Evolutionary conservation across 2,329 filamentous ascomycete species (phyloP).

Genomic region (Cercospora zeae-maydis): DNA sequence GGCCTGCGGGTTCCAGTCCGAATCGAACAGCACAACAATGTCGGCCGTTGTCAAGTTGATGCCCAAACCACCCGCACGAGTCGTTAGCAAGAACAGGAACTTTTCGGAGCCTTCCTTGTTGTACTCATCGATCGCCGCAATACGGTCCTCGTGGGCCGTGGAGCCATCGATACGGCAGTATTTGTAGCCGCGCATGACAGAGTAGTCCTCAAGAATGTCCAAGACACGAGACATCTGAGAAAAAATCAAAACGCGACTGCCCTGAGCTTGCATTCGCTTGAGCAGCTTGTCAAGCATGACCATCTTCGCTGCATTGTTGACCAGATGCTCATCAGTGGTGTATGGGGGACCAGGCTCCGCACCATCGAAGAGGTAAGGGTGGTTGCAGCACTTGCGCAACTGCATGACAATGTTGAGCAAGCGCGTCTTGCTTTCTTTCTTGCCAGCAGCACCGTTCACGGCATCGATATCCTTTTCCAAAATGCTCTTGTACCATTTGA

Average conservation of each 20-base stretch:
- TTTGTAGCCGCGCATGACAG: conserved; percentile 88
- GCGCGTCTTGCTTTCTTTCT: conserved; percentile 94
- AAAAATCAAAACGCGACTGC: conserved; percentile 95
- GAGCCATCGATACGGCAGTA: conserved; percentile 97
- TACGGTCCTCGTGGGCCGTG: conserved; percentile 95
- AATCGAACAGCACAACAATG: conserved; percentile 94
- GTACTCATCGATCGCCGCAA: conserved; percentile 96
- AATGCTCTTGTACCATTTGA: conserved; percentile 99
- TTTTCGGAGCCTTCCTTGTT: conserved; percentile 95
- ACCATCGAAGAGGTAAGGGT: conserved; percentile 96
- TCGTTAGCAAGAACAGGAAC: conserved; percentile 93
- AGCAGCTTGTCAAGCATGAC: conserved; percentile 90
- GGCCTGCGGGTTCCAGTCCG: conserved; percentile 97
- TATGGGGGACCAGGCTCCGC: conserved; percentile 96
- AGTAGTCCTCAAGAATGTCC: conserved; percentile 97
- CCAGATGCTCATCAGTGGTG: conserved; percentile 92
- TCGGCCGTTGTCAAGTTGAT: conserved; percentile 96
- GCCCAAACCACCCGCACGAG: conserved; percentile 88
- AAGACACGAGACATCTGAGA: conserved; percentile 98
- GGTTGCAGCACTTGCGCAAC: conserved; percentile 96
- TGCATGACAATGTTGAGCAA: conserved; percentile 99
- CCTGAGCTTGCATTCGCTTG: conserved; percentile 75
- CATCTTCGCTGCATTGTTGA: conserved; percentile 97
- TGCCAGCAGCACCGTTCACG: conserved; percentile 92
- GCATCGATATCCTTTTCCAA: conserved; percentile 98